A percentile compares a stretch with the other conserved stretches of the same genome.
Evolutionary conservation across 2,329 filamentous ascomycete genomes (phyloP).

Genomic region (Acrocalymma vagum): DNA sequence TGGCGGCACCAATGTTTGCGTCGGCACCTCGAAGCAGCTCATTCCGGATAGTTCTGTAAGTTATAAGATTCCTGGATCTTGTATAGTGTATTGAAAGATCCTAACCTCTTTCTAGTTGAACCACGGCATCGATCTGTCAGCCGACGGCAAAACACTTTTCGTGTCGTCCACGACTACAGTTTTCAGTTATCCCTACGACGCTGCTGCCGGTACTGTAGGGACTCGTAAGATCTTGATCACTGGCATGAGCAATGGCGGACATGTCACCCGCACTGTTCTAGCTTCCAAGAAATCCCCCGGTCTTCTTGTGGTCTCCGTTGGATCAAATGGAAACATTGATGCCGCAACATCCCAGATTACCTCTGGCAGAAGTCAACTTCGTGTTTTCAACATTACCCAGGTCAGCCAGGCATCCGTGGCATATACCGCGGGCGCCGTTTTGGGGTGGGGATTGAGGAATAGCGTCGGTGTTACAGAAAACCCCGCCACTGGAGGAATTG

Average conservation of each 20-base stretch:
- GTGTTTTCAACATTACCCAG: conserved; percentile 61
- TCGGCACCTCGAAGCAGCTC: conserved; percentile 24
- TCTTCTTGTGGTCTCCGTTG: conserved; percentile 69
- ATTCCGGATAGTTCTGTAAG: conserved; percentile 20
- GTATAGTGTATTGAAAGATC: too few relatives aligned
- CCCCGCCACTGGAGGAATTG: conserved; percentile 52
- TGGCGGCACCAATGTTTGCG: conserved; percentile 29
- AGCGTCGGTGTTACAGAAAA: conserved; percentile 72
- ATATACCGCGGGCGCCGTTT: conserved; percentile 57
- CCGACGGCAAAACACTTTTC: conserved; percentile 33
- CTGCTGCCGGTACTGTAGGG: conserved; percentile 26
- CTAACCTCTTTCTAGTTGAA: conserved; percentile 24
- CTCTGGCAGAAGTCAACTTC: conserved; percentile 69
- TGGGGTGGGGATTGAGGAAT: conserved; percentile 74
- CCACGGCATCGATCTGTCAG: conserved; percentile 30
- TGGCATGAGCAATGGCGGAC: conserved; percentile 27
- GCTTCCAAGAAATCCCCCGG: conserved; percentile 38
- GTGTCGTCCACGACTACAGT: conserved; percentile 26
- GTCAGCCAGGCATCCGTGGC: conserved; percentile 30
- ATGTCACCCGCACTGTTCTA: conserved; percentile 25
- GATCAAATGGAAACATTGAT: conserved; percentile 70
- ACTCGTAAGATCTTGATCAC: conserved; percentile 28
- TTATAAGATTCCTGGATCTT: not conserved
- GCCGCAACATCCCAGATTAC: conserved; percentile 54
- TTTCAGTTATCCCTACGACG: conserved; percentile 30